Conservation (phyloP, 371 early-diverging fungal species). For the Mucor racemosus region DNA sequence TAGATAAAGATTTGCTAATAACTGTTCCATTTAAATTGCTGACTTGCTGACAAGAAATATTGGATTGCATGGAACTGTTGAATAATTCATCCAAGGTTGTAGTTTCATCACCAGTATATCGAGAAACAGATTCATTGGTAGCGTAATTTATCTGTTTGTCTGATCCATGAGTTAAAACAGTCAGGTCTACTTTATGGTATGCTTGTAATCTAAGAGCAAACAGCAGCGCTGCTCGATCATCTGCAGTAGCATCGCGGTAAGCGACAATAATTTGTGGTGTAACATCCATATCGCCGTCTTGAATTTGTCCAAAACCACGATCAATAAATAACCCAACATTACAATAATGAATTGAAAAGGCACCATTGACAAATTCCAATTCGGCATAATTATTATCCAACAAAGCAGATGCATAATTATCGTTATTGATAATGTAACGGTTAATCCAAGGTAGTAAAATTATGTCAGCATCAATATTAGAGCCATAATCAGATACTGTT, state of each 20-base stretch:
- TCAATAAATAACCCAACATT: slow-evolving; percentile 72
- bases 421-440: neutral
- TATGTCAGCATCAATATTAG: slow-evolving; percentile 30
- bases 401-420: slow-evolving; percentile 9
- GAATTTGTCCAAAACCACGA: slow-evolving; percentile 63
- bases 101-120: neutral
- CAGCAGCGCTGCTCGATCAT: slow-evolving; percentile 29
- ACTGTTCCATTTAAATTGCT: neutral
- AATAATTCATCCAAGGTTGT: neutral
- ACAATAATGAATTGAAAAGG: slow-evolving; percentile 18
- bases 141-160: neutral
- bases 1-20: neutral
- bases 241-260: slow-evolving; percentile 16
- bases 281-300: slow-evolving; percentile 16
- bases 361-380: slow-evolving; percentile 23
- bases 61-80: neutral
- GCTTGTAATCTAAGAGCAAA: slow-evolving; percentile 42
- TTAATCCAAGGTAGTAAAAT: slow-evolving; percentile 35
- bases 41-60: neutral
- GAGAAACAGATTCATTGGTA: neutral
- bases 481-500: slow-evolving; percentile 22
- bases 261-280: slow-evolving; percentile 36
- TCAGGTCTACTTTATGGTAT: slow-evolving; percentile 11
- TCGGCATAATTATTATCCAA: slow-evolving; percentile 6
- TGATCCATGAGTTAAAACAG: slow-evolving; percentile 6